phyloP scores from a whole-genome alignment of 352 stramenopile genomes.

The Peronosclerospora sorghi region DNA sequence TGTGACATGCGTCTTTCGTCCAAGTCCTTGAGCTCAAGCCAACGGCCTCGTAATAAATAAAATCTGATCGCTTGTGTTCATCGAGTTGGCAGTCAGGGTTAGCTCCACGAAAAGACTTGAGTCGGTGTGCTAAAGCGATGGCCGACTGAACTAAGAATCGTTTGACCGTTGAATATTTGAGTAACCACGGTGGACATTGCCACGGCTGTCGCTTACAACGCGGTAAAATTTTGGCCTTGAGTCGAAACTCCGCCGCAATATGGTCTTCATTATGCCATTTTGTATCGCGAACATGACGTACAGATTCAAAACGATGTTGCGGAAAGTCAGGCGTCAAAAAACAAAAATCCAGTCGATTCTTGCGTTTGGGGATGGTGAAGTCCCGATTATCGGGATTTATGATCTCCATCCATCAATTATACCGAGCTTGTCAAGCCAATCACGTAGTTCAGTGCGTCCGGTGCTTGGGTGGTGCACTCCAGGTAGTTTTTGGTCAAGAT shows the following conservation, averaged over 20 bases:
- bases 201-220: neutral
- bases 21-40: too few species aligned
- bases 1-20: too few species aligned
- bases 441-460: neutral
- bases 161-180: neutral
- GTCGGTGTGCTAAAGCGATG: neutral
- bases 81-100: neutral
- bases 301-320: slow-evolving; percentile 1
- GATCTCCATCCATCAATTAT: slow-evolving; percentile 7
- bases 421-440: slow-evolving; percentile 6
- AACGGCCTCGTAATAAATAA: too few species aligned
- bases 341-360: slow-evolving; percentile 5
- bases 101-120: slow-evolving; percentile 6
- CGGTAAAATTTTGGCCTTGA: slow-evolving; percentile 1
- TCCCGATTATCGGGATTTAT: slow-evolving; percentile 1
- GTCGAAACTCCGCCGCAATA: slow-evolving; percentile 2
- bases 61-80: too few species aligned
- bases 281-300: slow-evolving; percentile 2
- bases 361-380: slow-evolving; percentile 3
- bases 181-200: slow-evolving; percentile 1
- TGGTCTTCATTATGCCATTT: slow-evolving; percentile 14
- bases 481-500: neutral
- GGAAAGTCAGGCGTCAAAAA: slow-evolving; percentile 3
- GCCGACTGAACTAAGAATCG: neutral
- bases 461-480: neutral